Conservation (phyloP, 257 asterid species). For the Solanum virginianum region DNA sequence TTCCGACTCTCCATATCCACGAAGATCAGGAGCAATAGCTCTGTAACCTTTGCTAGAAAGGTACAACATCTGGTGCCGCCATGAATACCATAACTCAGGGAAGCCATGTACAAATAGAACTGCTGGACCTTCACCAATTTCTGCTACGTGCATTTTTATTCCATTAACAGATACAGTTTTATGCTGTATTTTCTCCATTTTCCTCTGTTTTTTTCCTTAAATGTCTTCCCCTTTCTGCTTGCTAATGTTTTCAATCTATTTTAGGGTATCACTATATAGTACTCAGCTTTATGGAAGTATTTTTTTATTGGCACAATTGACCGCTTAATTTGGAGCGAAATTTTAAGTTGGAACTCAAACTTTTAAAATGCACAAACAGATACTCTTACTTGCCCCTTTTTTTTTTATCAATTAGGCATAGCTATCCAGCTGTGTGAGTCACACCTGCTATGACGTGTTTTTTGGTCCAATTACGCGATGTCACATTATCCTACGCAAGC, state of each 20-base stretch:
- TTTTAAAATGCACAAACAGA: too few species aligned
- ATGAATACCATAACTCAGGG: conserved; percentile 87
- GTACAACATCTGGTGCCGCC: conserved; percentile 78
- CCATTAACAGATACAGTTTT: conserved; percentile 35
- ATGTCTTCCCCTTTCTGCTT: neutral
- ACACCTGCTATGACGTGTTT: too few species aligned
- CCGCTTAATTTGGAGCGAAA: too few species aligned
- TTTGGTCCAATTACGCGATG: too few species aligned
- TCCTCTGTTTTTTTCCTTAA: neutral
- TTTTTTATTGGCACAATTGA: too few species aligned
- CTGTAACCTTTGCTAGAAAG: conserved; percentile 63
- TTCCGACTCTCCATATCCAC: conserved; percentile 80
- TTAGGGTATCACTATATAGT: too few species aligned
- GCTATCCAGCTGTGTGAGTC: too few species aligned
- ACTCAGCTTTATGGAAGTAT: too few species aligned
- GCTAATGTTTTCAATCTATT: neutral
- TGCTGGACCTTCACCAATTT: conserved; percentile 58
- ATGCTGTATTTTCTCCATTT: conserved; percentile 62
- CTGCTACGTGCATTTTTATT: conserved; percentile 69
- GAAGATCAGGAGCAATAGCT: conserved; percentile 83
- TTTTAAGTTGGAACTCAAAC: too few species aligned
- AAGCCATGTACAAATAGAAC: conserved; percentile 74
- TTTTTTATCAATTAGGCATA: too few species aligned
- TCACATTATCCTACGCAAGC: too few species aligned
- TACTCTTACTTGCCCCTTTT: too few species aligned